A percentile compares a stretch with the other conserved stretches of the same genome.
Evolutionary conservation across 371 early-diverging fungal species (phyloP).

Genomic region (Syncephalastrum sp.): DNA sequence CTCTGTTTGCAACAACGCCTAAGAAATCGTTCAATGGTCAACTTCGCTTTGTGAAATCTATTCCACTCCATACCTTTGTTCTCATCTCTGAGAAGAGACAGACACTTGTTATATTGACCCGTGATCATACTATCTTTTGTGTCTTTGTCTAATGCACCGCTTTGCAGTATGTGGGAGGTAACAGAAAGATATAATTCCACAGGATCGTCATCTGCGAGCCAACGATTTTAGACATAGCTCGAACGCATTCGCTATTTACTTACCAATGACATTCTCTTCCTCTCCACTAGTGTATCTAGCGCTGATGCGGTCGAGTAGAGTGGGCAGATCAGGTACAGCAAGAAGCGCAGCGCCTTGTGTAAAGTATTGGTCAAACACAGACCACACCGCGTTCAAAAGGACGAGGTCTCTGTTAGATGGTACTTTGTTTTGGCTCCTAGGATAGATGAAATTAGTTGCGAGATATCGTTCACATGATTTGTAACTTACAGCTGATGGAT

Average conservation of each 20-base stretch:
- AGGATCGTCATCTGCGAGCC: constrained; percentile 24
- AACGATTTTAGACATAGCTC: no score
- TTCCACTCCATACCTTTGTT: constrained; percentile 16
- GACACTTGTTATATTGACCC: constrained; percentile 12
- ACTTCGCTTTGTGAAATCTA: background rate
- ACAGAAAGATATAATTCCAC: constrained; percentile 29
- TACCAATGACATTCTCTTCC: constrained; percentile 33
- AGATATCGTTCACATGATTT: background rate
- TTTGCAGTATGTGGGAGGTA: constrained; percentile 17
- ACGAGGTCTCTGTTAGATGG: constrained; percentile 16
- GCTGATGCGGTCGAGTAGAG: no score
- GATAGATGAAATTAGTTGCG: constrained; percentile 6
- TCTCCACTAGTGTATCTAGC: constrained; percentile 18
- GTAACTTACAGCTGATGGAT: constrained; percentile 9
- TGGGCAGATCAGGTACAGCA: no score
- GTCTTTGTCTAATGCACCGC: constrained; percentile 5
- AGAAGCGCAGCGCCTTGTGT: no score
- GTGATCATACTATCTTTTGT: constrained; percentile 12
- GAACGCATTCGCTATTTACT: background rate
- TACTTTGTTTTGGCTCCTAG: no score
- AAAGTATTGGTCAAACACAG: constrained; percentile 22
- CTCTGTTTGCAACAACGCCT: constrained; percentile 22
- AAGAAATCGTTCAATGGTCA: background rate
- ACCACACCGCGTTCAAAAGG: constrained; percentile 31
- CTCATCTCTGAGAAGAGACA: constrained; percentile 19